A percentile compares a stretch with the other conserved stretches of the same genome.
These are phyloP conservation scores for Neonectria coccinea DNA, from an alignment of 2,329 filamentous ascomycete genomes.

Conservation along the genomic window DNA sequence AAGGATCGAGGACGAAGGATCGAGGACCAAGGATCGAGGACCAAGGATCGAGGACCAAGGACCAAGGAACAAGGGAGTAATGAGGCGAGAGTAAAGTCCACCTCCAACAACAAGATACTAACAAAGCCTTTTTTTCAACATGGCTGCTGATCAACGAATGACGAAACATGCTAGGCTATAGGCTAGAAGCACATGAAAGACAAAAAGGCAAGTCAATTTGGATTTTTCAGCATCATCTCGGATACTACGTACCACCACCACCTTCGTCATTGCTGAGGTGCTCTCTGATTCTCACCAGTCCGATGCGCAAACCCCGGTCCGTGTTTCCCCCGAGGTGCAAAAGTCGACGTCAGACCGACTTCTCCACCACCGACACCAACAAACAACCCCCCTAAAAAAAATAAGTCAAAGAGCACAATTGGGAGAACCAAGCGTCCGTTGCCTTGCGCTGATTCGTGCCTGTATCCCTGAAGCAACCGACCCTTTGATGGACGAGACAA, in stretches of 20 bases:
- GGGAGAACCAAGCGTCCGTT: background rate
- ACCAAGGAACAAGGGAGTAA: constrained; percentile 18
- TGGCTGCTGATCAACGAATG: constrained; percentile 4
- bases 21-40: constrained; percentile 23
- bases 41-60: too few species aligned
- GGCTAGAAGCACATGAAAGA: constrained; percentile 1
- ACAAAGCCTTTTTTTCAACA: background rate
- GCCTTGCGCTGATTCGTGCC: constrained; percentile 12
- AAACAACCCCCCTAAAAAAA: constrained; percentile 3
- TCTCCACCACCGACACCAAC: constrained; percentile 22
- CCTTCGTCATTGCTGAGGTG: constrained; percentile 10
- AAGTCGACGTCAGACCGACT: constrained; percentile 24
- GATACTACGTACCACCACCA: constrained; percentile 24
- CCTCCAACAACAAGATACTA: background rate
- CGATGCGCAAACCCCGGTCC: constrained; percentile 16
- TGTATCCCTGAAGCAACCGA: background rate
- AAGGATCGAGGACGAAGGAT: background rate
- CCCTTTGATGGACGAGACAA: background rate
- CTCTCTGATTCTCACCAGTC: constrained; percentile 13
- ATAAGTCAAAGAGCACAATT: constrained; percentile 13
- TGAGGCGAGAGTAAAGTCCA: background rate
- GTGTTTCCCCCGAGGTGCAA: constrained; percentile 17
- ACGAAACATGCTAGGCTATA: constrained; percentile 3
- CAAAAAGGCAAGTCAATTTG: constrained; percentile 1
- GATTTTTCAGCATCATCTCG: constrained; percentile 1